Percentiles rank a stretch among this genome's conserved stretches.
Conservation (phyloP, 345 rosid genomes). For the Corchorus olitorius region DNA sequence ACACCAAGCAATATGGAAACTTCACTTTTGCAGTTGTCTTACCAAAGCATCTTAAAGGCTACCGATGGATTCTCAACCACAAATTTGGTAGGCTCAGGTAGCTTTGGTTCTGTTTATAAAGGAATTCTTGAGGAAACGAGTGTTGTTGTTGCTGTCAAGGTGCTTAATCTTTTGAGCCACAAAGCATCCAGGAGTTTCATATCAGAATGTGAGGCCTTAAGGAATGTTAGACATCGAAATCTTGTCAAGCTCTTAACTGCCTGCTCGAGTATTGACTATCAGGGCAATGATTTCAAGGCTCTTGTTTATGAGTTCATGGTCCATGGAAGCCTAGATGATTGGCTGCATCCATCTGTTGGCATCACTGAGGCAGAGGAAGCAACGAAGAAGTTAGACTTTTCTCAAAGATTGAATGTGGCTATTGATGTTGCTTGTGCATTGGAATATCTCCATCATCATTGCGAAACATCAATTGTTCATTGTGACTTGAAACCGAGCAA, state of each 20-base stretch:
- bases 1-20: background rate
- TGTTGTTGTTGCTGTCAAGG: conserved; percentile 30
- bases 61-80: conserved; percentile 9
- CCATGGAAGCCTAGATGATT: conserved; percentile 16
- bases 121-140: conserved; percentile 16
- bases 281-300: conserved; percentile 10
- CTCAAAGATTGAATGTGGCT: background rate
- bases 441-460: conserved; percentile 28
- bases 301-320: conserved; percentile 10
- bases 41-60: background rate
- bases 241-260: conserved; percentile 39
- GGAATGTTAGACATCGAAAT: conserved; percentile 40
- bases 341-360: conserved; percentile 8
- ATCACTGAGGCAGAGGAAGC: background rate
- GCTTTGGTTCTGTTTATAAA: conserved; percentile 24
- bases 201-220: conserved; percentile 45
- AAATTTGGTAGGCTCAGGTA: conserved; percentile 27
- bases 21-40: background rate
- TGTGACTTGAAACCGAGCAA: conserved; percentile 28
- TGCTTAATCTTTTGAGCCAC: conserved; percentile 32
- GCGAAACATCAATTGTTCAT: conserved; percentile 20
- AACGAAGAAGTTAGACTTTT: background rate
- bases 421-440: conserved; percentile 13
- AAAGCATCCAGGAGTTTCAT: conserved; percentile 49
- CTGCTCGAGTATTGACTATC: background rate